phyloP scores from a whole-genome alignment of 345 rosid species.

The Brassica rapa region DNA sequence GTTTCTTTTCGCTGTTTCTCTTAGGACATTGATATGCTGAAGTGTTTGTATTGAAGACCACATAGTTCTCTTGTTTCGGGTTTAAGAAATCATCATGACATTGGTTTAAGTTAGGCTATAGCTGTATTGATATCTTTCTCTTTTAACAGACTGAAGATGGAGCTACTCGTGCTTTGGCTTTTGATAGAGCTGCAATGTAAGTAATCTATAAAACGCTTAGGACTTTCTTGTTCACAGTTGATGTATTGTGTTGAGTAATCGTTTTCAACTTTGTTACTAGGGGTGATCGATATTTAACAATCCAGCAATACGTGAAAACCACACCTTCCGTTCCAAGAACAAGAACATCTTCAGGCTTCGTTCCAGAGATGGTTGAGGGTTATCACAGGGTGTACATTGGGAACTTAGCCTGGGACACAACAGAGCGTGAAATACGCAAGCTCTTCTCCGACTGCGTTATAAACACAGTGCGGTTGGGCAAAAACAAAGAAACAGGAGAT shows the following conservation, averaged over 20 bases:
- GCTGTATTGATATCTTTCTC: slow-evolving; percentile 7
- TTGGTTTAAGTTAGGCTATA: background rate
- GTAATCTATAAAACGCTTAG: slow-evolving; percentile 34
- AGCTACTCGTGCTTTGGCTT: slow-evolving; percentile 71
- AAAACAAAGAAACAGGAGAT: slow-evolving; percentile 78
- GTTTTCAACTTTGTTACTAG: slow-evolving; percentile 45
- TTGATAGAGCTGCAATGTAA: slow-evolving; percentile 82
- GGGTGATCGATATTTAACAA: slow-evolving; percentile 84
- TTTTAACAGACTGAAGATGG: slow-evolving; percentile 69
- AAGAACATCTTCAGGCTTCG: slow-evolving; percentile 51
- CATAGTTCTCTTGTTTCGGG: background rate
- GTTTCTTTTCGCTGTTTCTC: slow-evolving; percentile 18
- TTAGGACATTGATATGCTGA: slow-evolving; percentile 7
- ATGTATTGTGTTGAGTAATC: background rate
- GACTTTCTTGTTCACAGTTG: background rate
- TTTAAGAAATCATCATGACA: background rate
- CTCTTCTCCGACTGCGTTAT: slow-evolving; percentile 76
- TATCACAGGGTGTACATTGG: slow-evolving; percentile 87
- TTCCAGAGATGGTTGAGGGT: slow-evolving; percentile 69
- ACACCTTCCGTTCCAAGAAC: slow-evolving; percentile 39
- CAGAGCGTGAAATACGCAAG: slow-evolving; percentile 66
- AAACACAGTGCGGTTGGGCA: slow-evolving; percentile 71
- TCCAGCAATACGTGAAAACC: slow-evolving; percentile 64
- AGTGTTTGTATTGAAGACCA: background rate
- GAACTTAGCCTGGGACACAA: slow-evolving; percentile 85